These are phyloP conservation scores for Fusarium clavum DNA, from an alignment of 2,329 filamentous ascomycete genomes.

Conservation along the genomic window DNA sequence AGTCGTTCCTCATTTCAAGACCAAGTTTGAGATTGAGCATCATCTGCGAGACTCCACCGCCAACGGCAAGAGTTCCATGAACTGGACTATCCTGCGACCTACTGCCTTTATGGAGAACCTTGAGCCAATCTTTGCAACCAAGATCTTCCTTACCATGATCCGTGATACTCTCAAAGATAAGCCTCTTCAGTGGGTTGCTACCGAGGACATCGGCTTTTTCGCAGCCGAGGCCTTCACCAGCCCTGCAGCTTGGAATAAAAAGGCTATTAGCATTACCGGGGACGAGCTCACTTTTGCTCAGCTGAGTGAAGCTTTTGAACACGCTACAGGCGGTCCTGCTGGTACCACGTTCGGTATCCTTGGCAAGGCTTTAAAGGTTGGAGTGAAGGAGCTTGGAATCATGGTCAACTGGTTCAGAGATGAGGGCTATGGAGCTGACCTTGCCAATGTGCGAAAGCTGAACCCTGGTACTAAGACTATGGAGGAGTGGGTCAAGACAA, in stretches of 20 bases:
- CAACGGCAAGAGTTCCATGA: slow-evolving; percentile 40
- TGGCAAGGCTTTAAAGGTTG: slow-evolving; percentile 23
- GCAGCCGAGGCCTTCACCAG: slow-evolving; percentile 12
- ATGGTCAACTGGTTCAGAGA: slow-evolving; percentile 36
- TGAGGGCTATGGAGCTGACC: slow-evolving; percentile 27
- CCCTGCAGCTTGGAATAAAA: not conserved
- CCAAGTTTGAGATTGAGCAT: slow-evolving; percentile 31
- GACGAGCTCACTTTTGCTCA: slow-evolving; percentile 31
- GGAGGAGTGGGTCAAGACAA: slow-evolving; percentile 29
- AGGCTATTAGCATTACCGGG: slow-evolving; percentile 16
- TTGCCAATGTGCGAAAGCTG: slow-evolving; percentile 18
- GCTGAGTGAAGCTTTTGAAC: slow-evolving; percentile 18
- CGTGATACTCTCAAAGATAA: slow-evolving; percentile 47
- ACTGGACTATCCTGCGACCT: slow-evolving; percentile 55
- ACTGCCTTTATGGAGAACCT: slow-evolving; percentile 57
- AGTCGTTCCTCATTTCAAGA: slow-evolving; percentile 40
- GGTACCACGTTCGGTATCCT: slow-evolving; percentile 23
- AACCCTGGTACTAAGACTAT: slow-evolving; percentile 21
- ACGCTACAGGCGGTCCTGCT: slow-evolving; percentile 3
- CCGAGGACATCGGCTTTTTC: slow-evolving; percentile 28
- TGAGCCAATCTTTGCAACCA: slow-evolving; percentile 46
- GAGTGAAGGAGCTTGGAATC: slow-evolving; percentile 22
- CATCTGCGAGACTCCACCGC: slow-evolving; percentile 22
- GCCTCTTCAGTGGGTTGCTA: slow-evolving; percentile 30
- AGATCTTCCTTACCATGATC: slow-evolving; percentile 50